Percentiles rank a stretch among this genome's conserved stretches.
Conservation (phyloP, 2,329 filamentous ascomycete genomes). For the Domatiomyces catenatus region DNA sequence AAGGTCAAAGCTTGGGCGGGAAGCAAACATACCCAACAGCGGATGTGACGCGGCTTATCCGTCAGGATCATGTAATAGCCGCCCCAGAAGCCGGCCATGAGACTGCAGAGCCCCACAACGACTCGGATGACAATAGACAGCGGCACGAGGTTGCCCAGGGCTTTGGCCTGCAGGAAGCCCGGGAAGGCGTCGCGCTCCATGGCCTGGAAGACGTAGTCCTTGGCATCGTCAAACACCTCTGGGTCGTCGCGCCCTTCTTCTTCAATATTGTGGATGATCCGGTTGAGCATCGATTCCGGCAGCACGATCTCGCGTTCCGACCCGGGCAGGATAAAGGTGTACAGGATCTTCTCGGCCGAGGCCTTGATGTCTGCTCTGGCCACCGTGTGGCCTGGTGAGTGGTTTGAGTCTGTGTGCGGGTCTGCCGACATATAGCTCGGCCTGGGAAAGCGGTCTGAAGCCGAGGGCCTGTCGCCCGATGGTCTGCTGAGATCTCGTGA, state of each 20-base stretch:
- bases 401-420: conserved; percentile 59
- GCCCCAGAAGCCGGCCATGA: conserved; percentile 90
- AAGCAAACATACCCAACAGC: conserved; percentile 56
- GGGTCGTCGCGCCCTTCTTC: conserved; percentile 85
- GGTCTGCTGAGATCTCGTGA: conserved; percentile 18
- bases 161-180: conserved; percentile 86
- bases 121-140: conserved; percentile 74
- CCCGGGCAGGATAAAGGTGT: conserved; percentile 88
- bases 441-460: conserved; percentile 34
- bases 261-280: conserved; percentile 79
- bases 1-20: not conserved
- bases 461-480: conserved; percentile 20
- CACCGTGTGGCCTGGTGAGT: conserved; percentile 69
- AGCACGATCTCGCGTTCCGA: conserved; percentile 92
- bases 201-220: conserved; percentile 98
- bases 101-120: conserved; percentile 66
- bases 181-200: conserved; percentile 99
- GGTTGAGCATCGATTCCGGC: conserved; percentile 68
- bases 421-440: conserved; percentile 48
- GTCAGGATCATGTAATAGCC: conserved; percentile 89
- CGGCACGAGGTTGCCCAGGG: conserved; percentile 86
- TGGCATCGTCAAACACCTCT: conserved; percentile 91
- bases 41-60: conserved; percentile 54
- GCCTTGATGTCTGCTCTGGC: conserved; percentile 79
- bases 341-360: conserved; percentile 96